Conservation (phyloP, 148 eudicot species). For the Dysphania ambrosioides region DNA sequence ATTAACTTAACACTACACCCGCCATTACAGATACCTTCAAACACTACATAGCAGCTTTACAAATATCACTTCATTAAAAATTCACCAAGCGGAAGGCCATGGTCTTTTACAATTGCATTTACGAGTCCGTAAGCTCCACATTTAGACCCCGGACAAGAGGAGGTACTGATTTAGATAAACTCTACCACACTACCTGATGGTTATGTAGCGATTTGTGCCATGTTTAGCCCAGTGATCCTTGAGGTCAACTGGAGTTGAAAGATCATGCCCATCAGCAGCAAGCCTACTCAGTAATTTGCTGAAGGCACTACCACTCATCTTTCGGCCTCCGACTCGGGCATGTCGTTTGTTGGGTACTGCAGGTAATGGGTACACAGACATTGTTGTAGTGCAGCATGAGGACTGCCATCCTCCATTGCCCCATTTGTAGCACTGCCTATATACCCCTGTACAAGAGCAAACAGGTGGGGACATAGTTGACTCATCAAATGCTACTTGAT, state of each 20-base stretch:
- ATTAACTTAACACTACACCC: slow-evolving; percentile 8
- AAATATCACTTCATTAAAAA: slow-evolving; percentile 20
- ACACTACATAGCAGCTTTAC: slow-evolving; percentile 24
- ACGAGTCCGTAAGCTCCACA: slow-evolving; percentile 10
- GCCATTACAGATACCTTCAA: neutral
- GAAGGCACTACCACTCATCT: slow-evolving; percentile 96
- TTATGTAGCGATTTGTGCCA: slow-evolving; percentile 93
- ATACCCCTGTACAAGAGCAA: slow-evolving; percentile 84
- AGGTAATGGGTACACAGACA: slow-evolving; percentile 84
- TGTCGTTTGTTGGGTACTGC: slow-evolving; percentile 81
- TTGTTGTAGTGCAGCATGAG: slow-evolving; percentile 82
- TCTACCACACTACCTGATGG: slow-evolving; percentile 53
- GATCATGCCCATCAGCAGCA: slow-evolving; percentile 81
- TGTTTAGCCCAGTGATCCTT: slow-evolving; percentile 95
- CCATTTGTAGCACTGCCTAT: slow-evolving; percentile 94
- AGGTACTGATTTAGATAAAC: neutral
- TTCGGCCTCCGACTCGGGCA: slow-evolving; percentile 85
- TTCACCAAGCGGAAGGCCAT: neutral
- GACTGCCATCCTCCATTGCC: slow-evolving; percentile 99
- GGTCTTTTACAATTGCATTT: slow-evolving; percentile 6
- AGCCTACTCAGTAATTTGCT: slow-evolving; percentile 76
- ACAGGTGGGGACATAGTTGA: slow-evolving; percentile 83
- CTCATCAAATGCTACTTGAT: slow-evolving; percentile 81
- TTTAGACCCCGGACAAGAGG: neutral
- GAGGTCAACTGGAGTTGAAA: slow-evolving; percentile 76